Evolutionary conservation across 331 rosid species (phyloP).

Genomic region (Rosa hybrid): DNA sequence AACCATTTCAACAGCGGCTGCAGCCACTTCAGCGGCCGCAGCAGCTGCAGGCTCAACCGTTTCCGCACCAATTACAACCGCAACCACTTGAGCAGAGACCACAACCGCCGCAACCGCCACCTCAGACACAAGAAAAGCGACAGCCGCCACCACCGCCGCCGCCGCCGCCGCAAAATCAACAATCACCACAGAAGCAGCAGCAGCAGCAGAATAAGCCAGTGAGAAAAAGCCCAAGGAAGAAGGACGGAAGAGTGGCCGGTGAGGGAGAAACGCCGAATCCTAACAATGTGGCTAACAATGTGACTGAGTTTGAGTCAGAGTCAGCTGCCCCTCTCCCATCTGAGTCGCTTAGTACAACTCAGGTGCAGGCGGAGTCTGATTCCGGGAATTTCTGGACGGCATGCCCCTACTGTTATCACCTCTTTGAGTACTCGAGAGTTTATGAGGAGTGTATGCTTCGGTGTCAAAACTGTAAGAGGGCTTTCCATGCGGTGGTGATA

Average conservation of each 20-base stretch:
- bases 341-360: constrained; percentile 9
- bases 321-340: not conserved
- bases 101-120: too few relatives aligned
- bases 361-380: constrained; percentile 6
- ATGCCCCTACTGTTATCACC: constrained; percentile 80
- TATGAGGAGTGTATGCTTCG: constrained; percentile 78
- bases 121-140: too few relatives aligned
- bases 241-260: constrained; percentile 24
- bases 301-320: constrained; percentile 22
- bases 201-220: not conserved
- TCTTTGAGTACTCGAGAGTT: constrained; percentile 68
- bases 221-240: constrained; percentile 38
- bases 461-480: constrained; percentile 83
- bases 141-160: too few relatives aligned
- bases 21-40: not conserved
- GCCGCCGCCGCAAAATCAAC: too few relatives aligned
- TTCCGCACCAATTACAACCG: not conserved
- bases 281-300: constrained; percentile 31
- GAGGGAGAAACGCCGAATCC: constrained; percentile 48
- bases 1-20: not conserved
- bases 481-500: constrained; percentile 62
- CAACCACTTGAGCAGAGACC: constrained; percentile 23
- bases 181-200: too few relatives aligned
- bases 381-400: constrained; percentile 84
- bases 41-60: not conserved